Percentiles rank a stretch among this genome's conserved stretches.
Evolutionary conservation across 1,284 basidiomycete genomes (phyloP).

Genomic region (Gomphus bonarii): DNA sequence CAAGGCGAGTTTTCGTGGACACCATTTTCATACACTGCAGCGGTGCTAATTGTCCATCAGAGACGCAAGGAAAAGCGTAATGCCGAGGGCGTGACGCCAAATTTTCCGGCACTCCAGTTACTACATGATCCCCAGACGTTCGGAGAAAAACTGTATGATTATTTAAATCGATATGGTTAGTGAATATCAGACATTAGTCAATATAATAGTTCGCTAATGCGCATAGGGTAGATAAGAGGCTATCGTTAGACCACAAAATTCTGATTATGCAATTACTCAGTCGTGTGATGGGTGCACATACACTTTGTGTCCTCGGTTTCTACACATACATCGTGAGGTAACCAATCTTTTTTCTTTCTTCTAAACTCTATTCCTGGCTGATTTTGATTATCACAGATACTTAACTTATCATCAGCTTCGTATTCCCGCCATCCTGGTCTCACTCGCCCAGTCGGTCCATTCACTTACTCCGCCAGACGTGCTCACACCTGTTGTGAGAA

Average conservation of each 20-base stretch:
- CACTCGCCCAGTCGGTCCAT: conserved; percentile 93
- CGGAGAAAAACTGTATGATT: conserved; percentile 89
- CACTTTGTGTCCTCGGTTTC: conserved; percentile 90
- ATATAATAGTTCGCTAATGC: background rate
- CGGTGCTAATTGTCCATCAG: conserved; percentile 24
- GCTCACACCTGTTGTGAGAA: conserved; percentile 81
- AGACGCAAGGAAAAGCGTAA: conserved; percentile 44
- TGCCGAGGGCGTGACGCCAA: conserved; percentile 39
- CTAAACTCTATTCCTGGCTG: background rate
- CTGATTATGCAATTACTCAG: conserved; percentile 95
- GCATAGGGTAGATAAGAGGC: conserved; percentile 63
- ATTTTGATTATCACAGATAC: conserved; percentile 43
- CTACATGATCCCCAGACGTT: conserved; percentile 96
- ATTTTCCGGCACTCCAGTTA: conserved; percentile 91
- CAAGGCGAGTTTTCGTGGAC: conserved; percentile 36
- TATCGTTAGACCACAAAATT: conserved; percentile 94
- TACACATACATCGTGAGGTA: conserved; percentile 87
- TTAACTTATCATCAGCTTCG: conserved; percentile 89
- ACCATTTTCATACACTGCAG: background rate
- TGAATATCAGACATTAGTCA: background rate
- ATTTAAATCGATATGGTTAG: conserved; percentile 59
- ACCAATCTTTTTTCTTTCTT: conserved; percentile 7
- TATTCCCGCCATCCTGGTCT: conserved; percentile 89
- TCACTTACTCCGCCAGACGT: conserved; percentile 93
- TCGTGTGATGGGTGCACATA: conserved; percentile 91